These are phyloP conservation scores for Arthromyces matolae DNA, from an alignment of 768 basidiomycete species.

Conservation along the genomic window DNA sequence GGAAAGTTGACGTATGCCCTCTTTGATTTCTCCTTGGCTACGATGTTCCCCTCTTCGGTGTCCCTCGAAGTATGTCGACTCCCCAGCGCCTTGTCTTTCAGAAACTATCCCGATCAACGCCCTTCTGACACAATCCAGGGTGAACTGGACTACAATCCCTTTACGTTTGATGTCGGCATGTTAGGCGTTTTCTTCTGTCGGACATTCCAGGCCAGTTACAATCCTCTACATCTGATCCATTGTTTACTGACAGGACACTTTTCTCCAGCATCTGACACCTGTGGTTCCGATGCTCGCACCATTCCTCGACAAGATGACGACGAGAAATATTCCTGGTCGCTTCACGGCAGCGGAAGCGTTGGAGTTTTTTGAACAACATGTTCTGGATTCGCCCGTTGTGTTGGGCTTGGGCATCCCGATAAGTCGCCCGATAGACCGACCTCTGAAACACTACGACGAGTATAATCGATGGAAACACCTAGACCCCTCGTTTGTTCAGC, in stretches of 20 bases:
- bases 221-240: neutral
- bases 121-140: too few species aligned
- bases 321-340: neutral
- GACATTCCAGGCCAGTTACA: neutral
- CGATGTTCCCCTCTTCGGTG: neutral
- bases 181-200: neutral
- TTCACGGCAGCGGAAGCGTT: neutral
- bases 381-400: too few species aligned
- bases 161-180: neutral
- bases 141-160: too few species aligned
- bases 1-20: neutral
- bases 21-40: neutral
- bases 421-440: neutral
- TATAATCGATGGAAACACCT: neutral
- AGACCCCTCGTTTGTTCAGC: neutral
- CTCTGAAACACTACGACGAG: neutral
- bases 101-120: neutral
- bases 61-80: neutral
- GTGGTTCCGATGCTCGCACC: too few species aligned
- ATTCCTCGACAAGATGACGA: neutral
- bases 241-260: too few species aligned
- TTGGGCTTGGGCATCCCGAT: neutral
- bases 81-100: neutral
- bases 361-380: neutral
- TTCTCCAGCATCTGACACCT: neutral